These are phyloP conservation scores for Kurtzmaniella quercitrusa DNA, from an alignment of 1,139 yeast species.

Conservation along the genomic window DNA sequence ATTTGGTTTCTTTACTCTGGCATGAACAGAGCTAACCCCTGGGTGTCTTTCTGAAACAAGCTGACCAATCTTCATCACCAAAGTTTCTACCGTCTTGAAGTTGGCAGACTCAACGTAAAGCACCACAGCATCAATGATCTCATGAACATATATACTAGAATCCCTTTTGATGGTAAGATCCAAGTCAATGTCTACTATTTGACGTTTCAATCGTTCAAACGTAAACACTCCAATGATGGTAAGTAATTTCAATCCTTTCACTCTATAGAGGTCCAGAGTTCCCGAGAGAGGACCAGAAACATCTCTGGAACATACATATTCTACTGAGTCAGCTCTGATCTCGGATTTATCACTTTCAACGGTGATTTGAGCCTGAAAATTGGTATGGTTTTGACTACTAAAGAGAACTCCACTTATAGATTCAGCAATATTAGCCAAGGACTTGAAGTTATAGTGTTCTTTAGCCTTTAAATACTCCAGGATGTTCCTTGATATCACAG, in stretches of 20 bases:
- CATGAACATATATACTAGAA: conserved; percentile 27
- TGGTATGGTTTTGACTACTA: conserved; percentile 38
- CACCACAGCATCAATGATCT: conserved; percentile 44
- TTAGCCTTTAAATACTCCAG: conserved; percentile 45
- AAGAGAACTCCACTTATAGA: conserved; percentile 47
- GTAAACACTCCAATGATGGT: conserved; percentile 90
- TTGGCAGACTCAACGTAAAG: conserved; percentile 66
- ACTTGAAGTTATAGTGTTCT: conserved; percentile 45
- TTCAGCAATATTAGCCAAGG: conserved; percentile 55
- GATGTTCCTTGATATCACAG: conserved; percentile 68
- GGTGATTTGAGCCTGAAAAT: conserved; percentile 30
- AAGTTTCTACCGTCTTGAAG: conserved; percentile 90
- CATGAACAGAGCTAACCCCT: conserved; percentile 32
- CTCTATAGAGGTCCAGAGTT: conserved; percentile 36
- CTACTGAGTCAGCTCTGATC: conserved; percentile 50
- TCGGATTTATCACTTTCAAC: conserved; percentile 50
- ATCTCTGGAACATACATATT: conserved; percentile 32
- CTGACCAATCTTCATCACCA: conserved; percentile 72
- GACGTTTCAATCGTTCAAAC: conserved; percentile 78
- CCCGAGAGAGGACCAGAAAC: conserved; percentile 11
- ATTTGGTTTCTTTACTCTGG: conserved; percentile 76
- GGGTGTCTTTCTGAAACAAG: conserved; percentile 41
- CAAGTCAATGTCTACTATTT: conserved; percentile 64
- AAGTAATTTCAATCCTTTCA: conserved; percentile 53
- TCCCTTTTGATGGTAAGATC: conserved; percentile 10